Evolutionary conservation across 2,329 filamentous ascomycete species (phyloP).

Genomic region (Emmonsiellopsis sp.): DNA sequence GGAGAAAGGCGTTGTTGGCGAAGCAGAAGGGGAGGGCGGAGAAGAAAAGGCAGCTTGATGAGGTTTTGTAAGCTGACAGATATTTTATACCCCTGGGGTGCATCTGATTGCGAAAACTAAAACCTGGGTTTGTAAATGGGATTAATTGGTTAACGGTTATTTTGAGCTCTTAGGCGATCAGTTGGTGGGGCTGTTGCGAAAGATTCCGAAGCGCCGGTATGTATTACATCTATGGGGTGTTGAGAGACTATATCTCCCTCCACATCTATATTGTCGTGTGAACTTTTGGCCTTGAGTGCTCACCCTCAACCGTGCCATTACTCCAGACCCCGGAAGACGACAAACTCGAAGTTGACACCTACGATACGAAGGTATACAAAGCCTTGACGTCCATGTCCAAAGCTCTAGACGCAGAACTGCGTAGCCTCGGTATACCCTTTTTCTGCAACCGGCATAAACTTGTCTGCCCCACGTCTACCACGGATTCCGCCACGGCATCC

Average conservation of each 20-base stretch:
- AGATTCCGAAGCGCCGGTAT: conserved; percentile 23
- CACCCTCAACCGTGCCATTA: neutral
- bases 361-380: conserved; percentile 54
- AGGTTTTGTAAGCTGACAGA: conserved; percentile 39
- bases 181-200: conserved; percentile 34
- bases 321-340: conserved; percentile 38
- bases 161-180: conserved; percentile 26
- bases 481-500: conserved; percentile 2
- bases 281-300: neutral
- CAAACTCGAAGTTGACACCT: conserved; percentile 46
- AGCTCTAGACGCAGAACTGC: conserved; percentile 48
- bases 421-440: conserved; percentile 50
- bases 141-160: neutral
- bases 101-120: conserved; percentile 1
- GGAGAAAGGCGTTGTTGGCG: conserved; percentile 41
- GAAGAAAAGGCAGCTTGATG: conserved; percentile 45
- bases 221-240: conserved; percentile 4
- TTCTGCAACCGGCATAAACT: conserved; percentile 43
- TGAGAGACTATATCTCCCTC: neutral
- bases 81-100: conserved; percentile 4
- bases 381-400: conserved; percentile 51
- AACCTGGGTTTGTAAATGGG: neutral
- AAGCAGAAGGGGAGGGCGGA: conserved; percentile 44
- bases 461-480: conserved; percentile 16
- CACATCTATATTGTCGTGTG: neutral